Conservation (phyloP, 768 basidiomycete species). For the Amanita rubescens region DNA sequence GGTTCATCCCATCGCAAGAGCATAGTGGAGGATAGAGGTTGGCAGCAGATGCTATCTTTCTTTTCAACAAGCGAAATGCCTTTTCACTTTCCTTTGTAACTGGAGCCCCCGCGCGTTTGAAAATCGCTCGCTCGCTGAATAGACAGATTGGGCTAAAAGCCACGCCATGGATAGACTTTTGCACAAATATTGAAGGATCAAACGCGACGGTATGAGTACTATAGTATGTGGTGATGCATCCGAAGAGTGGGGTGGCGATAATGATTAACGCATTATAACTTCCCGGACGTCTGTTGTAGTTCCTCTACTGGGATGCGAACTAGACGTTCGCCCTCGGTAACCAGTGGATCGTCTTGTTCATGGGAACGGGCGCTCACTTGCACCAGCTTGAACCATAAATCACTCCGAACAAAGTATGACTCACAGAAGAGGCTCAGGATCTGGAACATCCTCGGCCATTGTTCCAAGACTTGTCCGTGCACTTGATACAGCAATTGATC, state of each 20-base stretch:
- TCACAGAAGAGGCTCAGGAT: slow-evolving; percentile 63
- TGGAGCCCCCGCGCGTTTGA: too few species aligned
- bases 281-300: slow-evolving; percentile 29
- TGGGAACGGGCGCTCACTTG: background rate
- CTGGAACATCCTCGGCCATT: slow-evolving; percentile 81
- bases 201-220: too few species aligned
- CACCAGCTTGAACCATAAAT: background rate
- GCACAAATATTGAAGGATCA: too few species aligned
- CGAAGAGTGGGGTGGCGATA: too few species aligned
- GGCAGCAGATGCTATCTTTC: too few species aligned
- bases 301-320: slow-evolving; percentile 73
- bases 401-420: slow-evolving; percentile 16
- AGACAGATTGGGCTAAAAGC: too few species aligned
- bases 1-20: background rate
- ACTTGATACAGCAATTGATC: slow-evolving; percentile 23
- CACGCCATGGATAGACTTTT: too few species aligned
- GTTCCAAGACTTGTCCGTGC: slow-evolving; percentile 69
- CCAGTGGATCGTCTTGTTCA: background rate
- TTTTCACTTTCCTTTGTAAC: too few species aligned
- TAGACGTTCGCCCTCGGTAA: slow-evolving; percentile 46
- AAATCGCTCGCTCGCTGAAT: too few species aligned
- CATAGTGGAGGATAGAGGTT: too few species aligned
- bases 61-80: too few species aligned
- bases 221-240: too few species aligned
- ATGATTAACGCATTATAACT: background rate